Conservation (phyloP, 768 basidiomycete species). For the Cyathus striatus region DNA sequence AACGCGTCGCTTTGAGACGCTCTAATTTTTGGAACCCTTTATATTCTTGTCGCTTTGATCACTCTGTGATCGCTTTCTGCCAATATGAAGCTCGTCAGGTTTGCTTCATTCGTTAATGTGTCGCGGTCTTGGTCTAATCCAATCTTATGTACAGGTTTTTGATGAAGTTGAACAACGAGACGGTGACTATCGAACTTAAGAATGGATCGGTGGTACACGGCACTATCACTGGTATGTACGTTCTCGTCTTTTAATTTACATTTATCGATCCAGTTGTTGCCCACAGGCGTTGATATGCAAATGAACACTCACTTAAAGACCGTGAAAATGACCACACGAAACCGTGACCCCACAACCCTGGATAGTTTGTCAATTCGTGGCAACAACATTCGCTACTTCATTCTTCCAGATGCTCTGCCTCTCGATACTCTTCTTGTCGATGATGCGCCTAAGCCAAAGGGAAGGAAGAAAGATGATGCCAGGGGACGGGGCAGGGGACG, state of each 20-base stretch:
- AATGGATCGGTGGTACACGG: constrained; percentile 95
- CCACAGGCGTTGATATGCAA: constrained; percentile 92
- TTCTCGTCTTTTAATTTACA: constrained; percentile 1
- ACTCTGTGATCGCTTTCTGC: no score
- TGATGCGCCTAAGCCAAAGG: constrained; percentile 95
- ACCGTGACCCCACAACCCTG: constrained; percentile 80
- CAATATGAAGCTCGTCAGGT: no score
- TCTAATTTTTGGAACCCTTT: no score
- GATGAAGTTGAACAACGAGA: constrained; percentile 99
- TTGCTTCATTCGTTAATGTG: no score
- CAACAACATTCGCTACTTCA: constrained; percentile 94
- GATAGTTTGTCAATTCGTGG: constrained; percentile 93
- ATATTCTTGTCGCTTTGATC: no score
- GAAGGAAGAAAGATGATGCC: constrained; percentile 80
- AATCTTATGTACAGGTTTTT: no score
- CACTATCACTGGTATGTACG: constrained; percentile 84
- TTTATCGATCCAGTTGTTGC: constrained; percentile 2
- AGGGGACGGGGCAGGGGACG: constrained; percentile 60
- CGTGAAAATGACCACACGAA: constrained; percentile 92
- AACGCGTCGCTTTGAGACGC: no score
- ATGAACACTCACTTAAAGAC: constrained; percentile 99
- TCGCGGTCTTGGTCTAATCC: no score
- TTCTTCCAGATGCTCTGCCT: constrained; percentile 95
- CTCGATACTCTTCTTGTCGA: constrained; percentile 96
- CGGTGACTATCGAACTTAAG: constrained; percentile 96